Conservation (phyloP, 805 yeast species). For the Barnettozyma populi region DNA sequence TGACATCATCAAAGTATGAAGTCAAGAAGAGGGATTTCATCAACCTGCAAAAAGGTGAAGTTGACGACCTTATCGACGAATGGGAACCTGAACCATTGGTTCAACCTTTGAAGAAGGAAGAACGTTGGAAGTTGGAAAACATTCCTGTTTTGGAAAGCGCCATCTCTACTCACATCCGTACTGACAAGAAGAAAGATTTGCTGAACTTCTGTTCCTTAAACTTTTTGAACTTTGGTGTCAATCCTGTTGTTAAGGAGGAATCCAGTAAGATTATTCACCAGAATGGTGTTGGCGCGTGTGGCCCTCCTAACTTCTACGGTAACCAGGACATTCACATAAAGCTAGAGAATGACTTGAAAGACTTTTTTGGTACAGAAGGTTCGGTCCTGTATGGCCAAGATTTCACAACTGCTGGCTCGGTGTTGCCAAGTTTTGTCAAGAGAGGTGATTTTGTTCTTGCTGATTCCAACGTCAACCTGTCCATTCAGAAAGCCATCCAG, state of each 20-base stretch:
- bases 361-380: slow-evolving; percentile 69
- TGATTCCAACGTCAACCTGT: slow-evolving; percentile 69
- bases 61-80: slow-evolving; percentile 78
- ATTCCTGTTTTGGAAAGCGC: slow-evolving; percentile 61
- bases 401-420: slow-evolving; percentile 78
- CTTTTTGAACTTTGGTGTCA: slow-evolving; percentile 55
- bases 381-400: slow-evolving; percentile 92
- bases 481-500: slow-evolving; percentile 82
- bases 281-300: slow-evolving; percentile 97
- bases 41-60: slow-evolving; percentile 52
- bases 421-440: slow-evolving; percentile 87
- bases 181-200: slow-evolving; percentile 33
- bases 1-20: slow-evolving; percentile 67
- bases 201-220: slow-evolving; percentile 70
- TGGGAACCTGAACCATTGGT: slow-evolving; percentile 92
- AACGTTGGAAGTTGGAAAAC: slow-evolving; percentile 55
- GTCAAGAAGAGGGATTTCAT: slow-evolving; percentile 69
- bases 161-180: slow-evolving; percentile 29
- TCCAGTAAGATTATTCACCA: slow-evolving; percentile 55
- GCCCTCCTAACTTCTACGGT: slow-evolving; percentile 97
- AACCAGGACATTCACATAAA: slow-evolving; percentile 86
- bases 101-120: slow-evolving; percentile 41
- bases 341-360: slow-evolving; percentile 69
- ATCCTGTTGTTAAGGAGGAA: slow-evolving; percentile 40
- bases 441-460: slow-evolving; percentile 92